Base-by-base conservation (phyloP, 495 filamentous ascomycete genomes). In the Cetradonia linearis region DNA sequence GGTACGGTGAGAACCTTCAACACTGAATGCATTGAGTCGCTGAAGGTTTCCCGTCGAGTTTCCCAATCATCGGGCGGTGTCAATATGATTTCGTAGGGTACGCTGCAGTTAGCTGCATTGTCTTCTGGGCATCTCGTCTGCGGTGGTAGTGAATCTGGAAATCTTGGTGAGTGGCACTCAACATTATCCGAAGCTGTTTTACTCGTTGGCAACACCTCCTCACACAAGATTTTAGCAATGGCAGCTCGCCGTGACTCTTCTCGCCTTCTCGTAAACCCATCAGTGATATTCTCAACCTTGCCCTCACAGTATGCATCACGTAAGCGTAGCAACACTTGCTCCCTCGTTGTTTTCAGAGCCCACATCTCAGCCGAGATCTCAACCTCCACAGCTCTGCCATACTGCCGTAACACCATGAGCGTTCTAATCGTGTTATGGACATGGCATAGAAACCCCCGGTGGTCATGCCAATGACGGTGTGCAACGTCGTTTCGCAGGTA, bases 351-450 rank as follows among this genome's bases (percentile, higher is more conserved):
- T 27, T 11, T 13, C 4, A 34, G 10, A 5, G 25, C n/a, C 54
- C 54, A 56, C 9, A 16, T 4, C 54, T 56, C 54, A 37, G 54
- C 54, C 6, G 38, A 10, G 13, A 56, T 56, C 27, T 42, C 54
- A 23, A 56, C 20, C 27, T 56, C 36, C 20, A 56, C 7, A 13
- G 54, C 54, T 8, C 31, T 23, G 14, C 10, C 6, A 20, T 9
- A 37, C 10, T 56, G 33, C 16, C 54, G n/a, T 13, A 56, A 34
- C 9, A 56, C 54, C 54, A 56, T 6, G 6, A 40, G 34, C 1
- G 34, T 38, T 36, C 27, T 56, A 2, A 56, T 56, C 2, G 20
- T 27, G 13, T 42, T 38, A 5, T 56, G 54, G 9, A 42, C 27
- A 16, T 42, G 38, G 16, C 16, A 23, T 3, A 42, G 13, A 9